Conservation (phyloP, 106 monocot genomes). For the Posidonia australis region DNA sequence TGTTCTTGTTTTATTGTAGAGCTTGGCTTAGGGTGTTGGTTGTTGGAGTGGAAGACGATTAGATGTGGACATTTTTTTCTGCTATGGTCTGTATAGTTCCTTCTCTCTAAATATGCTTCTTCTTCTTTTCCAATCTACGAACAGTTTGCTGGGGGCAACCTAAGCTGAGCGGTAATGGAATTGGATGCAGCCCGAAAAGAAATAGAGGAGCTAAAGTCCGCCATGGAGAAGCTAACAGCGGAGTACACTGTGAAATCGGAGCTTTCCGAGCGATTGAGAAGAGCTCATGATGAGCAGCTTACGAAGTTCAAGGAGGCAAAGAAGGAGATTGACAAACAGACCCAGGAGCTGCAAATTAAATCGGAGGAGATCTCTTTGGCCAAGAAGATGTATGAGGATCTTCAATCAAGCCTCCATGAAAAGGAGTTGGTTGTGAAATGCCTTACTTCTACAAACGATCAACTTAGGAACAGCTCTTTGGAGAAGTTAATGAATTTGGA, state of each 20-base stretch:
- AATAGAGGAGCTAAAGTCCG: constrained; percentile 52
- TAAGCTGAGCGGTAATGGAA: constrained; percentile 8
- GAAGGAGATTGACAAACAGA: constrained; percentile 28
- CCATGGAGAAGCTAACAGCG: constrained; percentile 33
- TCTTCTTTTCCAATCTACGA: background rate
- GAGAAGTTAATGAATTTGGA: constrained; percentile 36
- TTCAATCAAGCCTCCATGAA: constrained; percentile 34
- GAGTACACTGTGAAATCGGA: constrained; percentile 34
- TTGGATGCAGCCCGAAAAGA: constrained; percentile 39
- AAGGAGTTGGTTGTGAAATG: constrained; percentile 49
- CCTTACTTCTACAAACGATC: constrained; percentile 41
- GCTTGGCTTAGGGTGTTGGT: too few species aligned
- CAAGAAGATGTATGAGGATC: constrained; percentile 33
- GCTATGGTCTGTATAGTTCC: too few species aligned
- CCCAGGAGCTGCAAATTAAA: constrained; percentile 28
- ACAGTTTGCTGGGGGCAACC: constrained; percentile 6
- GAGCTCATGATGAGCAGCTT: constrained; percentile 29
- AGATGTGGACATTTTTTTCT: too few species aligned
- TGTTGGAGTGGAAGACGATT: too few species aligned
- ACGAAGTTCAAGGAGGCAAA: constrained; percentile 32
- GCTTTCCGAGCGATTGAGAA: constrained; percentile 35
- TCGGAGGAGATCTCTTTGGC: constrained; percentile 32
- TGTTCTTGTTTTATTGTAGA: too few species aligned
- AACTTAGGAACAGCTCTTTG: constrained; percentile 19
- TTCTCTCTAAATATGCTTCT: too few species aligned